Conservation (phyloP, 1,284 basidiomycete species). For the Cutaneotrichosporon cyanovorans region DNA sequence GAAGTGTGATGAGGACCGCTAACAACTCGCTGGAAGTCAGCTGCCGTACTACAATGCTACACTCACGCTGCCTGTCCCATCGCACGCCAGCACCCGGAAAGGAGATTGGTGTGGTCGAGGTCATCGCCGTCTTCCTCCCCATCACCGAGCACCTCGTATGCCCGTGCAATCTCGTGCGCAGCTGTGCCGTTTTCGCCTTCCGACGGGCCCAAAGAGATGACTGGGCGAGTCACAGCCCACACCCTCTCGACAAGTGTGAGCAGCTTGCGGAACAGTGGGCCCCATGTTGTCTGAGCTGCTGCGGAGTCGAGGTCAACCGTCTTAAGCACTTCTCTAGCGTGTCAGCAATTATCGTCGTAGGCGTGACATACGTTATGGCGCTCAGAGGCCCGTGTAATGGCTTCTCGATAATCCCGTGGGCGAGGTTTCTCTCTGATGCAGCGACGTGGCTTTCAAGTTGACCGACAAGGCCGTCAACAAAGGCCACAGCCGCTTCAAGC, state of each 20-base stretch:
- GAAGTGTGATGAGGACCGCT: slow-evolving; percentile 24
- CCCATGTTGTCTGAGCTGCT: slow-evolving; percentile 19
- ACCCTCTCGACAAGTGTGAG: slow-evolving; percentile 26
- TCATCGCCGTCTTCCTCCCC: slow-evolving; percentile 26
- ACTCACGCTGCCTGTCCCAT: slow-evolving; percentile 41
- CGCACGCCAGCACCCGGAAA: slow-evolving; percentile 44
- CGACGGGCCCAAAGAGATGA: slow-evolving; percentile 32
- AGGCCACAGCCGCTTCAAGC: slow-evolving; percentile 12
- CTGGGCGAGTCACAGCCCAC: slow-evolving; percentile 35
- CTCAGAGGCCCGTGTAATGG: slow-evolving; percentile 40
- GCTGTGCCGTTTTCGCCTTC: slow-evolving; percentile 18
- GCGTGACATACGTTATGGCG: slow-evolving; percentile 32
- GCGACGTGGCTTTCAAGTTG: slow-evolving; percentile 27
- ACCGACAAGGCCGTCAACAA: slow-evolving; percentile 22
- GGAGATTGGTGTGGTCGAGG: slow-evolving; percentile 32
- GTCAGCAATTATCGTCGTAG: not conserved
- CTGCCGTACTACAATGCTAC: too few relatives aligned
- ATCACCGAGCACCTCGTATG: slow-evolving; percentile 33
- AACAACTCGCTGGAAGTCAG: slow-evolving; percentile 33
- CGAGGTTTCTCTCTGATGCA: slow-evolving; percentile 28
- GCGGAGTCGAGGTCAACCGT: slow-evolving; percentile 16
- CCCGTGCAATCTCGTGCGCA: slow-evolving; percentile 44
- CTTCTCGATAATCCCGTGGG: slow-evolving; percentile 26
- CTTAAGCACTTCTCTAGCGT: slow-evolving; percentile 22
- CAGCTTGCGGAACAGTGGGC: slow-evolving; percentile 22